phyloP scores from a whole-genome alignment of 2,329 filamentous ascomycete species.

The Aspergillus udagawae region DNA sequence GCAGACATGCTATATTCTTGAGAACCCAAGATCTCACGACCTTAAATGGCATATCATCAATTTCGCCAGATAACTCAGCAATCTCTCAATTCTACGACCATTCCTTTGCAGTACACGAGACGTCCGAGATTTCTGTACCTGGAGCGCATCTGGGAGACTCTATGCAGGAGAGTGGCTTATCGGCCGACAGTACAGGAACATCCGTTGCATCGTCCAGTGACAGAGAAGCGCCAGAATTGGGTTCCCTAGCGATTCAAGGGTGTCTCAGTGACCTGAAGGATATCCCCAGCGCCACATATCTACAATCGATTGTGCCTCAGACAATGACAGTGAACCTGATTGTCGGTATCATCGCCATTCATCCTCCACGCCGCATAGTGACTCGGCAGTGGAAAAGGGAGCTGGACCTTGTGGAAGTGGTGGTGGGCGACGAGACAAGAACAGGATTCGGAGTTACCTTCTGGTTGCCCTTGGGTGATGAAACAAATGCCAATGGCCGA shows the following conservation, averaged over 20 bases:
- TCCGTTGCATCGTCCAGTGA: constrained; percentile 15
- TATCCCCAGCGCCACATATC: constrained; percentile 63
- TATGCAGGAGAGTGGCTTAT: constrained; percentile 23
- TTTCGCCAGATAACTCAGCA: constrained; percentile 27
- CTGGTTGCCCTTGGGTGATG: constrained; percentile 59
- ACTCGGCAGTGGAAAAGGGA: constrained; percentile 53
- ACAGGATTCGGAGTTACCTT: constrained; percentile 79
- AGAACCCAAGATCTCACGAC: constrained; percentile 26
- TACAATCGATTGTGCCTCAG: constrained; percentile 67
- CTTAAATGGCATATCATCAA: constrained; percentile 7
- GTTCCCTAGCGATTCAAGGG: constrained; percentile 34
- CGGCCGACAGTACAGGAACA: constrained; percentile 15
- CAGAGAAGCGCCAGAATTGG: constrained; percentile 7
- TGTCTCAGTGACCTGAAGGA: constrained; percentile 62
- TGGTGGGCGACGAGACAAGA: constrained; percentile 81
- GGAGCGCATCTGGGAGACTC: constrained; percentile 16
- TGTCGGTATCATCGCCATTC: constrained; percentile 71
- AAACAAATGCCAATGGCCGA: not conserved
- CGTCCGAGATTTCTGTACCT: constrained; percentile 31
- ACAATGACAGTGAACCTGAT: constrained; percentile 79
- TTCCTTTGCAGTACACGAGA: constrained; percentile 68
- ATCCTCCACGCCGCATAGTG: constrained; percentile 62
- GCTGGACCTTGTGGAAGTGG: constrained; percentile 67
- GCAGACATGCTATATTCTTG: constrained; percentile 25
- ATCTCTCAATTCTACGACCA: constrained; percentile 71